These are phyloP conservation scores for Closterium sp. DNA, from an alignment of 139 green algal genomes.

Conservation along the genomic window DNA sequence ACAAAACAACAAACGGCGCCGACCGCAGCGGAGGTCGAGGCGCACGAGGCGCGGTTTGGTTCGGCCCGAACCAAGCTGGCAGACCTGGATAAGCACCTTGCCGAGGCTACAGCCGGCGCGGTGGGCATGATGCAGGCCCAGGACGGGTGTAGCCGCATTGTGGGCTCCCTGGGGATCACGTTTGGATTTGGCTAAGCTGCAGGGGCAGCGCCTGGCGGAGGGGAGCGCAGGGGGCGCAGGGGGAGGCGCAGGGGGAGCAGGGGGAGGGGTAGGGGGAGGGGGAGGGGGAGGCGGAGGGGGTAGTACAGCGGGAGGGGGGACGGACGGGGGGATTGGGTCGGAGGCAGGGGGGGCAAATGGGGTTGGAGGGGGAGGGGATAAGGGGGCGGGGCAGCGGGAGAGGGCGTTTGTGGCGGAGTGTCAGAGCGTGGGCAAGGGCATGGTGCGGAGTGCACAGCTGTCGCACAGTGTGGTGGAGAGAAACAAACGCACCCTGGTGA, in stretches of 20 bases:
- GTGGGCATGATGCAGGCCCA: constrained; percentile 69
- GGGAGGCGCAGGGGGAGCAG: background rate
- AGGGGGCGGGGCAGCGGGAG: background rate
- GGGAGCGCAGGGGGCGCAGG: background rate
- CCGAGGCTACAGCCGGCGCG: constrained; percentile 32
- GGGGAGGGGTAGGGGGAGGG: too few species aligned
- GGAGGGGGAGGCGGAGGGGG: too few species aligned
- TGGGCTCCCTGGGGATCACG: constrained; percentile 71
- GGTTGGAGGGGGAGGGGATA: background rate
- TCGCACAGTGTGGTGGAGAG: background rate
- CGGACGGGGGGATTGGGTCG: too few species aligned
- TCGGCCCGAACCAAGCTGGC: background rate
- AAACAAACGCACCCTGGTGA: background rate
- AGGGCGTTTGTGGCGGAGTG: background rate
- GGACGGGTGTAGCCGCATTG: constrained; percentile 62
- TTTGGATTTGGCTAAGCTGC: constrained; percentile 34
- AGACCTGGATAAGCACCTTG: constrained; percentile 45
- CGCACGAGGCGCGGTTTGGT: background rate
- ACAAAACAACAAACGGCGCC: background rate
- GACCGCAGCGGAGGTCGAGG: background rate
- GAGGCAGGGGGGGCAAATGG: too few species aligned
- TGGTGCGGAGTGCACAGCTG: background rate
- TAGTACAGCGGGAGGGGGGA: background rate
- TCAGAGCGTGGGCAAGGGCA: background rate
- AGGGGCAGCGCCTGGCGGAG: background rate